A percentile compares a stretch with the other conserved stretches of the same genome.
Conservation (phyloP, 2,329 filamentous ascomycete genomes). For the Xylaria sp. region DNA sequence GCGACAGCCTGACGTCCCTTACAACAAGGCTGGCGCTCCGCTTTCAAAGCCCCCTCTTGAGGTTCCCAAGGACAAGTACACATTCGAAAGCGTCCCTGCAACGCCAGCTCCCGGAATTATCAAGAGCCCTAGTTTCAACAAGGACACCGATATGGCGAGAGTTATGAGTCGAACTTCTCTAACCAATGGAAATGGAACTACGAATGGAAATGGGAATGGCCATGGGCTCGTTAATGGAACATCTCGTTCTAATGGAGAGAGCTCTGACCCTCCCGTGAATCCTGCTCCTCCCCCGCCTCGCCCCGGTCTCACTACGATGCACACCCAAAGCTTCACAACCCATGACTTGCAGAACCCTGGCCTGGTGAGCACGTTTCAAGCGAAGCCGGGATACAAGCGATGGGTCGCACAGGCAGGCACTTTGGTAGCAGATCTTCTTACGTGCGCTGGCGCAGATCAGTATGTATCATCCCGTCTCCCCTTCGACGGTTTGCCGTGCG, state of each 20-base stretch:
- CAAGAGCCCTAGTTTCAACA: slow-evolving; percentile 73
- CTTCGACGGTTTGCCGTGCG: slow-evolving; percentile 26
- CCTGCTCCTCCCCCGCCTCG: slow-evolving; percentile 42
- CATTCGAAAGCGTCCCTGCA: slow-evolving; percentile 90
- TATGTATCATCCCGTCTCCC: slow-evolving; percentile 55
- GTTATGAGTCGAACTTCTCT: slow-evolving; percentile 76
- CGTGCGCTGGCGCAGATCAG: slow-evolving; percentile 96
- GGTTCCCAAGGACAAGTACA: slow-evolving; percentile 71
- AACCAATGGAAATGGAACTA: slow-evolving; percentile 52
- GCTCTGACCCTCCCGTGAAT: slow-evolving; percentile 46
- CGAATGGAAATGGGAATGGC: slow-evolving; percentile 7
- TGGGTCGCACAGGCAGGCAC: slow-evolving; percentile 99
- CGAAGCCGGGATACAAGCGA: slow-evolving; percentile 94
- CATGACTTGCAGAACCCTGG: slow-evolving; percentile 73
- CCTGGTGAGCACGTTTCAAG: slow-evolving; percentile 70
- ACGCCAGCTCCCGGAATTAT: slow-evolving; percentile 80
- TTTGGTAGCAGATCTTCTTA: slow-evolving; percentile 91
- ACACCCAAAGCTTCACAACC: slow-evolving; percentile 65
- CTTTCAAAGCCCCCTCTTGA: slow-evolving; percentile 74
- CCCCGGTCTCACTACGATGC: slow-evolving; percentile 55
- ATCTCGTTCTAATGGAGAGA: slow-evolving; percentile 46
- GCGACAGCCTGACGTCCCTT: slow-evolving; percentile 93
- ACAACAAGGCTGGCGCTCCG: slow-evolving; percentile 94
- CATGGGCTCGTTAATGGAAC: slow-evolving; percentile 49
- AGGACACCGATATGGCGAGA: slow-evolving; percentile 78